Conservation (phyloP, 257 asterid genomes). For the Jaltomata sinuosa region DNA sequence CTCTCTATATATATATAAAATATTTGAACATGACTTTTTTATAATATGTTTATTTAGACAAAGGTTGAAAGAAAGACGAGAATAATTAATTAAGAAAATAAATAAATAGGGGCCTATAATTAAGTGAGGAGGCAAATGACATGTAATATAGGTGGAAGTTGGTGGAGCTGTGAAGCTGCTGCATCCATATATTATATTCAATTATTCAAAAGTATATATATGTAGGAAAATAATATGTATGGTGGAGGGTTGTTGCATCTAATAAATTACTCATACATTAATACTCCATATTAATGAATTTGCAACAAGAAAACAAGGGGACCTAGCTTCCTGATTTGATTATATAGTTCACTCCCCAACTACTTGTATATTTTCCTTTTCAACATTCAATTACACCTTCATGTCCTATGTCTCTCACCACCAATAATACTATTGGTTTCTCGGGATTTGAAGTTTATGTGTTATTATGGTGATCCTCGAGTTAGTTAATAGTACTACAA, state of each 20-base stretch:
- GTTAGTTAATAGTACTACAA: too few species aligned
- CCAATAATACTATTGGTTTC: not conserved
- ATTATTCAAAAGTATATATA: too few species aligned
- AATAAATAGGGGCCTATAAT: not conserved
- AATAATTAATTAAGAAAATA: not conserved
- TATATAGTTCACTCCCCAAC: not conserved
- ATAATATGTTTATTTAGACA: not conserved
- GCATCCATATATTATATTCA: not conserved
- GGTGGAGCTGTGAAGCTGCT: slow-evolving; percentile 1
- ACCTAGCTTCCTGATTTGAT: not conserved
- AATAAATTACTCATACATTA: not conserved
- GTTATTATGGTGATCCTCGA: too few species aligned
- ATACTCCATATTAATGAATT: not conserved
- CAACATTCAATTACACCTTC: not conserved
- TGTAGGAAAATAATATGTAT: not conserved
- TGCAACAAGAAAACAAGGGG: not conserved
- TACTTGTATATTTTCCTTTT: not conserved
- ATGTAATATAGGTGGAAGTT: not conserved
- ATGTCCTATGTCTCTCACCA: not conserved
- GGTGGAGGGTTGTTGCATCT: not conserved
- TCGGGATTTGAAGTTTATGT: not conserved
- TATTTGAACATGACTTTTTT: not conserved
- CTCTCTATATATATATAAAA: too few species aligned
- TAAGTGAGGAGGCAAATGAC: not conserved
- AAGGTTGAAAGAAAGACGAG: not conserved